Evolutionary conservation across 257 asterid genomes (phyloP).

Genomic region (Solanum gandarillasii): DNA sequence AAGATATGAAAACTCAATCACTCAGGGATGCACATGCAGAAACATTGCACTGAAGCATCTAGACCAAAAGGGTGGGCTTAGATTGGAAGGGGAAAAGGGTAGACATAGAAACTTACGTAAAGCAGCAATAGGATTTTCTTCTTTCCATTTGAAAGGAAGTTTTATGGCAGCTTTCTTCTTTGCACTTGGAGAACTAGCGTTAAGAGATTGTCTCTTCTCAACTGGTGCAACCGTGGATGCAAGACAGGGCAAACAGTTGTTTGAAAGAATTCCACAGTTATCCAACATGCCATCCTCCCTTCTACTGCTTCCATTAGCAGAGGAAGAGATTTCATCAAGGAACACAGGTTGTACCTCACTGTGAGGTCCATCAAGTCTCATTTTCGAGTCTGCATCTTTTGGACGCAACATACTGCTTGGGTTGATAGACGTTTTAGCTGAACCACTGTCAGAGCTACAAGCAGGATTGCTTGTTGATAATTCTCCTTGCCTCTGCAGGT

Average conservation of each 20-base stretch:
- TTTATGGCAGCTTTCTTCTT: slow-evolving; percentile 69
- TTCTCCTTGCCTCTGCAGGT: slow-evolving; percentile 21
- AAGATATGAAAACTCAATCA: background rate
- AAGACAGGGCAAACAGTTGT: slow-evolving; percentile 84
- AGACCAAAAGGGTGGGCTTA: background rate
- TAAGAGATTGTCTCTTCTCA: slow-evolving; percentile 62
- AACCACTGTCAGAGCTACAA: slow-evolving; percentile 31
- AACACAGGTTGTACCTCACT: slow-evolving; percentile 38
- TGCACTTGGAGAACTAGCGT: slow-evolving; percentile 59
- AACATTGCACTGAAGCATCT: background rate
- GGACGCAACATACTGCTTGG: slow-evolving; percentile 17
- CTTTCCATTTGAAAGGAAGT: slow-evolving; percentile 77
- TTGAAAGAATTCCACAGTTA: slow-evolving; percentile 67
- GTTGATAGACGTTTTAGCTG: slow-evolving; percentile 17
- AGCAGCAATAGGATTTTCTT: slow-evolving; percentile 47
- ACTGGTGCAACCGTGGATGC: slow-evolving; percentile 53
- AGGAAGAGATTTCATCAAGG: slow-evolving; percentile 42
- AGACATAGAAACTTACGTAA: slow-evolving; percentile 41
- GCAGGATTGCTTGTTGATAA: slow-evolving; percentile 23
- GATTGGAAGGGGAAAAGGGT: background rate
- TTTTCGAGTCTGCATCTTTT: slow-evolving; percentile 13
- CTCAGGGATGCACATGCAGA: background rate
- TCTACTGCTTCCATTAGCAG: slow-evolving; percentile 33
- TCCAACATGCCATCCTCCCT: slow-evolving; percentile 49
- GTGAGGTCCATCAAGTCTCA: slow-evolving; percentile 28